These are phyloP conservation scores for Dioszegia crocea DNA, from an alignment of 768 basidiomycete species.

Conservation along the genomic window DNA sequence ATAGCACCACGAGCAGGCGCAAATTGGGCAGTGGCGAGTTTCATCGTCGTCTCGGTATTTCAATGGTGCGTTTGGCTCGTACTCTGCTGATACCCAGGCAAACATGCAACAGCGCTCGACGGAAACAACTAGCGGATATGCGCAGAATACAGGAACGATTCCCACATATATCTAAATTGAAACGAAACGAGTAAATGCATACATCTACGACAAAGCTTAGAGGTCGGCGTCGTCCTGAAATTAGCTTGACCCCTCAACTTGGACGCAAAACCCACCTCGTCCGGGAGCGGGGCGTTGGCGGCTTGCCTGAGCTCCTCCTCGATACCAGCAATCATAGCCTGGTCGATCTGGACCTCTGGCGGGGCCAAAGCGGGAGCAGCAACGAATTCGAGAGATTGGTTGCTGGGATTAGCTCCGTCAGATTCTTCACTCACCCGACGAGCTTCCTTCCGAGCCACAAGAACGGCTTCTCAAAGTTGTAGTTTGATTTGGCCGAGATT, in stretches of 20 bases:
- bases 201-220: conserved; percentile 12
- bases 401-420: conserved; percentile 55
- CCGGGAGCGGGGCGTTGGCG: conserved; percentile 87
- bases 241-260: neutral
- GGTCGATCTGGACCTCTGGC: conserved; percentile 83
- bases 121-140: conserved; percentile 42
- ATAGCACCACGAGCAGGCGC: conserved; percentile 20
- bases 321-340: conserved; percentile 72
- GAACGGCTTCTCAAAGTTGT: conserved; percentile 99
- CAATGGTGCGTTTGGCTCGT: conserved; percentile 30
- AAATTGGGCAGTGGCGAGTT: conserved; percentile 46
- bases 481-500: conserved; percentile 99
- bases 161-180: conserved; percentile 45
- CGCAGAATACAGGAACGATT: conserved; percentile 43
- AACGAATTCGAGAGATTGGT: conserved; percentile 84
- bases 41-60: conserved; percentile 35
- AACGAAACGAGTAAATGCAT: conserved; percentile 20
- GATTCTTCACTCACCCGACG: conserved; percentile 68
- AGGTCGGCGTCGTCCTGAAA: conserved; percentile 48
- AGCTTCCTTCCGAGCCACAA: conserved; percentile 98
- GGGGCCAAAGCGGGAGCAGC: conserved; percentile 93
- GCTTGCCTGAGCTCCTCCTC: conserved; percentile 76
- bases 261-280: conserved; percentile 62
- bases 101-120: conserved; percentile 40
- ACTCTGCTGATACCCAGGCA: conserved; percentile 24